Evolutionary conservation across 305 asterid genomes (phyloP), one percentile per base, ranked within the genome.

Genomic region (Fraxinus ornus): DNA sequence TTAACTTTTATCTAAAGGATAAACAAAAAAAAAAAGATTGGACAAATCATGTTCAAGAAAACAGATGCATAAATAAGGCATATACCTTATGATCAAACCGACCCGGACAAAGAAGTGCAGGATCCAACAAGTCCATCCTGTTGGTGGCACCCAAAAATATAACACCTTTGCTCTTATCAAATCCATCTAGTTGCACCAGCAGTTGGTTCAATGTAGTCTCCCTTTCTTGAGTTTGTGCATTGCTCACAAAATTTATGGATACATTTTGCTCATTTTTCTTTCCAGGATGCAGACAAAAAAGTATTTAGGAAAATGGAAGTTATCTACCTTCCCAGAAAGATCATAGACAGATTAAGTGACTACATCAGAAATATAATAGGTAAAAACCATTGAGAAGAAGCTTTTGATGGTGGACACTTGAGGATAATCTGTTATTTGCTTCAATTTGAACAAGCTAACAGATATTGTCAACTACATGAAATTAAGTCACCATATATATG

Each of bases 21-120:
- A 10, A 26, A 66, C 73, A 24, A 10, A 24, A 66, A 12, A 12
- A 26, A 26, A 21, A 22, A 26, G 73, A 66, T 60, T 66, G 73
- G 35, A 66, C 19, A 9, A 22, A 26, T 85, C 64, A 89, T 86
- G 90, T 89, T 75, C 64, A 75, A 28, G 62, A 81, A 55, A 55
- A 77, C 36, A 22, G 73, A 26, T 66, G 73, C 73, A 22, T 26
- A 22, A 24, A 66, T 24, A 66, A 24, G 17, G 36, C 6, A 66
- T 66, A 26, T 66, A 93, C 98, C 98, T 96, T 96, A 71, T 97
- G 97, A 86, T 94, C 98, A 89, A 96, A 96, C 76, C 98, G 97
- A 86, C 99, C 99, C 76, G 99, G 99, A 86, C 98, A 98, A 75
- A 96, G 98, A 91, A 94, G 98, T 78, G 99, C 98, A 12, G 98